Conservation (phyloP, 106 monocot genomes). For the Amphibolis antarctica region DNA sequence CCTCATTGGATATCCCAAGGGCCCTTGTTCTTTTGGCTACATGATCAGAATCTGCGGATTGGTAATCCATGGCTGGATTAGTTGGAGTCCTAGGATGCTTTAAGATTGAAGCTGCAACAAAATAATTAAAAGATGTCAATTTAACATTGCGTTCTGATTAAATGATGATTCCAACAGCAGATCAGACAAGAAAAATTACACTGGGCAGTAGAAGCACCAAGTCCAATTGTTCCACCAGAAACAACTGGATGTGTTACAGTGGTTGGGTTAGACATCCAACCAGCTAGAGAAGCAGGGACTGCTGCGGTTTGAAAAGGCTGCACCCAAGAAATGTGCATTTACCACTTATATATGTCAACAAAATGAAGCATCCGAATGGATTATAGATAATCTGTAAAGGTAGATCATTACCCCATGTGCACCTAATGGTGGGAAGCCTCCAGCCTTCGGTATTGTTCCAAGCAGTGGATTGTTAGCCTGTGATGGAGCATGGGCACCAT, state of each 20-base stretch:
- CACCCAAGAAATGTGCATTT: slow-evolving; percentile 2
- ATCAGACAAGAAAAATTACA: slow-evolving; percentile 12
- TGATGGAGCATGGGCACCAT: slow-evolving; percentile 74
- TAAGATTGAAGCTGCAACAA: slow-evolving; percentile 38
- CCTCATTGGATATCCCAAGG: slow-evolving; percentile 62
- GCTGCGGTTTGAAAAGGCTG: slow-evolving; percentile 75
- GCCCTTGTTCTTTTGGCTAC: slow-evolving; percentile 47
- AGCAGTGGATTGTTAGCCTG: slow-evolving; percentile 64
- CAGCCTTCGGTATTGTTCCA: slow-evolving; percentile 70
- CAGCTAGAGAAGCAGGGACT: slow-evolving; percentile 63
- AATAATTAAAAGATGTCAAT: not conserved
- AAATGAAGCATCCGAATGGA: not conserved
- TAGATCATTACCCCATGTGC: slow-evolving; percentile 58
- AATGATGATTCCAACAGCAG: not conserved
- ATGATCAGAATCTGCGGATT: slow-evolving; percentile 65
- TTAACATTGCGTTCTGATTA: not conserved
- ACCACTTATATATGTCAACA: not conserved
- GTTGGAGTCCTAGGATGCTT: slow-evolving; percentile 53
- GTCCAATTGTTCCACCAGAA: slow-evolving; percentile 71
- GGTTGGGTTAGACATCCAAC: slow-evolving; percentile 88
- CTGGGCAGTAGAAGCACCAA: slow-evolving; percentile 46
- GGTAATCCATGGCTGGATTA: slow-evolving; percentile 45
- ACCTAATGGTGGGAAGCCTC: slow-evolving; percentile 78
- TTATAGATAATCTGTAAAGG: not conserved
- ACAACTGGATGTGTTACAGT: slow-evolving; percentile 63